These are phyloP conservation scores for Acanthamoeba lenticulata DNA, from an alignment of 208 protist species.

Conservation along the genomic window DNA sequence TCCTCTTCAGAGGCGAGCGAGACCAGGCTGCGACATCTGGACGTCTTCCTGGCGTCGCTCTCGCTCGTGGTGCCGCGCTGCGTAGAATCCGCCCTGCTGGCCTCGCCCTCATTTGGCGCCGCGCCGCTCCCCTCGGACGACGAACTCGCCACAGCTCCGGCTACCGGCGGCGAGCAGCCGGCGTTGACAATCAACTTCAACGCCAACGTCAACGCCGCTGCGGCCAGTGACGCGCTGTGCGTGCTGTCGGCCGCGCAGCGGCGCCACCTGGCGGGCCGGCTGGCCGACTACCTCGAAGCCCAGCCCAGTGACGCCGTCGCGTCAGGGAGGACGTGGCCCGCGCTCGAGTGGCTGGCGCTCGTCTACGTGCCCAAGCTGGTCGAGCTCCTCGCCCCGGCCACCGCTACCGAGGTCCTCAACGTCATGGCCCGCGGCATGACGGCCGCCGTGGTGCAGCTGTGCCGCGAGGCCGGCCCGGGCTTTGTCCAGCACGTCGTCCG, in stretches of 20 bases:
- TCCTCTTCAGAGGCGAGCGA: neutral
- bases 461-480: neutral
- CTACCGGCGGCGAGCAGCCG: neutral
- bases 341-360: conserved; percentile 18
- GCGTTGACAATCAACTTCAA: neutral
- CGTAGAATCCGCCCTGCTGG: neutral
- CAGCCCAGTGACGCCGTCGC: too few species aligned
- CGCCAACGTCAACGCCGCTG: neutral
- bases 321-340: conserved; percentile 25
- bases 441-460: neutral
- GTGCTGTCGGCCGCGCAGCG: neutral
- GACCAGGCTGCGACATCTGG: neutral
- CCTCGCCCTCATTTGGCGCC: conserved; percentile 25
- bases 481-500: conserved; percentile 26
- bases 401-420: conserved; percentile 51
- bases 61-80: conserved; percentile 9
- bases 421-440: conserved; percentile 37
- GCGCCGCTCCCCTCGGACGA: neutral
- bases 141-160: neutral
- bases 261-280: neutral
- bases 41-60: conserved; percentile 4
- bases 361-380: conserved; percentile 1
- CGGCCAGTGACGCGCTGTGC: neutral
- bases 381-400: too few species aligned
- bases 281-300: neutral